Percentiles rank a stretch among this genome's conserved stretches.
phyloP scores from a whole-genome alignment of 768 basidiomycete genomes.

The Leccinum sublutescens region DNA sequence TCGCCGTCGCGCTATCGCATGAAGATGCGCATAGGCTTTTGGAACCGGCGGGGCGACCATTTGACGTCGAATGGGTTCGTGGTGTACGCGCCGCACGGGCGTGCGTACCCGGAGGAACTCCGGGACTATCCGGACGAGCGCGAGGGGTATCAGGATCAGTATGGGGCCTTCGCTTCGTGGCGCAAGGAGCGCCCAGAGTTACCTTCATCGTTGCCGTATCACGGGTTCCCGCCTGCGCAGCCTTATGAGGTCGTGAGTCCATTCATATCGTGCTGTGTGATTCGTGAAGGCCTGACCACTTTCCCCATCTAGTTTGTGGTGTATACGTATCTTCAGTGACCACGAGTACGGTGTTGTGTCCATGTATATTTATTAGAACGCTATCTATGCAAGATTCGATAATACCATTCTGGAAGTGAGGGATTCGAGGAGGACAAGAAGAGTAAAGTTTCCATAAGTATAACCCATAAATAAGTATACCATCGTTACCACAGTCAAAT shows the following conservation, averaged over 20 bases:
- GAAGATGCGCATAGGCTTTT: conserved; percentile 55
- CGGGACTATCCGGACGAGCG: conserved; percentile 53
- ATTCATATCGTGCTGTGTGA: background rate
- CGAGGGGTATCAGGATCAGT: conserved; percentile 57
- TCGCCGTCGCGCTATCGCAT: conserved; percentile 30
- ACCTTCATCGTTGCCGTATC: conserved; percentile 57
- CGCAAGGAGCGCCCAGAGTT: conserved; percentile 51
- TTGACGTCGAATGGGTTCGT: conserved; percentile 53
- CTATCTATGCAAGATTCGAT: conserved; percentile 10
- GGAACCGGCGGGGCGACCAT: conserved; percentile 78
- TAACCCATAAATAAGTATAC: conserved; percentile 22
- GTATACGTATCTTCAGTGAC: conserved; percentile 35
- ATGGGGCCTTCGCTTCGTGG: conserved; percentile 42
- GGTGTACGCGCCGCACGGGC: conserved; percentile 61
- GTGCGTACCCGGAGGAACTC: conserved; percentile 61
- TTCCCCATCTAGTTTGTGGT: conserved; percentile 37
- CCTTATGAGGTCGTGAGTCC: conserved; percentile 55
- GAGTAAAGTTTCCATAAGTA: conserved; percentile 19
- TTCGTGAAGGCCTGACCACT: background rate
- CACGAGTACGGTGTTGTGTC: background rate
- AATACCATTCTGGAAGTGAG: background rate
- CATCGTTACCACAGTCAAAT: background rate
- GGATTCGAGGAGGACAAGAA: background rate
- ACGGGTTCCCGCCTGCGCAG: conserved; percentile 49
- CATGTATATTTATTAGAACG: conserved; percentile 20